phyloP scores from a whole-genome alignment of 345 rosid genomes.

The Lumnitzera racemosa region DNA sequence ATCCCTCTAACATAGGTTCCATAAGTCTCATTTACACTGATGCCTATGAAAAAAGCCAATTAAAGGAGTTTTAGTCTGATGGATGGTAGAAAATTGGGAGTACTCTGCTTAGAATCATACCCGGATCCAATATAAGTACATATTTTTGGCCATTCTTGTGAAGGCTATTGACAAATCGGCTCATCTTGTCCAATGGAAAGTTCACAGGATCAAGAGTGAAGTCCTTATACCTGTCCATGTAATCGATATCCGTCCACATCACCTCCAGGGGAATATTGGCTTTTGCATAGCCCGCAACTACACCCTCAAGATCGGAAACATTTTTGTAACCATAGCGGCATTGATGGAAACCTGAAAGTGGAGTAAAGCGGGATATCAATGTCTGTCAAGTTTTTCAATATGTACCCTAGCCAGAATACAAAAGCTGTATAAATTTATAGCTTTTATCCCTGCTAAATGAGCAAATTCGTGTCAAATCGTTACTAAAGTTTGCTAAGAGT shows the following conservation, averaged over 20 bases:
- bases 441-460: no score
- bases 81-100: neutral
- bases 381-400: no score
- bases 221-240: conserved; percentile 67
- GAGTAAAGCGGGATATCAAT: neutral
- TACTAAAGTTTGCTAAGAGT: no score
- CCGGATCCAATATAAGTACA: conserved; percentile 62
- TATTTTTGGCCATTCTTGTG: conserved; percentile 62
- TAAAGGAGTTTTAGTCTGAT: neutral
- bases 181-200: conserved; percentile 48
- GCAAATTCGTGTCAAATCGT: no score
- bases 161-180: conserved; percentile 29
- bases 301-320: conserved; percentile 46
- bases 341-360: conserved; percentile 55
- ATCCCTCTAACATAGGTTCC: conserved; percentile 55
- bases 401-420: no score
- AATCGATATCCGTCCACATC: conserved; percentile 77
- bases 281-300: conserved; percentile 58
- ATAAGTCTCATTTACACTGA: conserved; percentile 39
- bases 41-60: conserved; percentile 29
- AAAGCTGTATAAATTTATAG: no score
- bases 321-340: conserved; percentile 63
- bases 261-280: conserved; percentile 69
- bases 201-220: conserved; percentile 65
- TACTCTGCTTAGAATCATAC: conserved; percentile 18